Base-by-base conservation (phyloP, 306 rosid genomes). In the Glycyrrhiza uralensis region DNA sequence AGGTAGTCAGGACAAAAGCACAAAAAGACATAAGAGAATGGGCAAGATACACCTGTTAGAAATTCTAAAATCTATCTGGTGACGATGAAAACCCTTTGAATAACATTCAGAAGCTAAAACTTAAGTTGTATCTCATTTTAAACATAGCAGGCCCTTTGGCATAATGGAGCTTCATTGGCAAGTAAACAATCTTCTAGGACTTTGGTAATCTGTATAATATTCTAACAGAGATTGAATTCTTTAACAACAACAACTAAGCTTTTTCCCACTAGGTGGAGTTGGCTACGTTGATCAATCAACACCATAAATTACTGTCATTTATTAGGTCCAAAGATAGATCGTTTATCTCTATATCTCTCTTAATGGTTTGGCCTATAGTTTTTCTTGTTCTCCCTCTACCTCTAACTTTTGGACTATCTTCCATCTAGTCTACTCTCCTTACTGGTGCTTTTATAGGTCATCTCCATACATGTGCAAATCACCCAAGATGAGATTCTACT, bases 1-100 rank as follows among this genome's bases (percentile, higher is more conserved):
- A 29, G 54, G 77, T 24, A 61, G 75, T 35, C 15, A 4, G n/a
- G 61, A 50, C 46, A 62, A 78, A 78, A 42, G 69, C 46, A 71
- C 61, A 51, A 28, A 47, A 45, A 57, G 68, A 20, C 22, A 17
- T 12, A 19, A 45, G 69, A 72, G 56, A 45, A 32, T 5, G 20
- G n/a, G 6, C 12, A 3, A 38, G 7, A 65, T 35, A 32, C 17
- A 64, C 42, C 1, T 22, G 26, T 7, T 57, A 12, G 36, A 38
- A 54, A 54, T 57, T 29, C 24, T 6, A 35, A 55, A 63, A 71
- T 23, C 26, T 30, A 72, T 44, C 52, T 23, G 26, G 18, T 54
- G 15, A 63, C 59, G 70, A 26, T 32, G 5, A 50, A 70, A 33
- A 41, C n/a, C 50, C 52, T 52, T 23, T 15, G 28, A 63, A 51